Evolutionary conservation across 1,284 basidiomycete genomes (phyloP).

Genomic region (Malassezia furfur): DNA sequence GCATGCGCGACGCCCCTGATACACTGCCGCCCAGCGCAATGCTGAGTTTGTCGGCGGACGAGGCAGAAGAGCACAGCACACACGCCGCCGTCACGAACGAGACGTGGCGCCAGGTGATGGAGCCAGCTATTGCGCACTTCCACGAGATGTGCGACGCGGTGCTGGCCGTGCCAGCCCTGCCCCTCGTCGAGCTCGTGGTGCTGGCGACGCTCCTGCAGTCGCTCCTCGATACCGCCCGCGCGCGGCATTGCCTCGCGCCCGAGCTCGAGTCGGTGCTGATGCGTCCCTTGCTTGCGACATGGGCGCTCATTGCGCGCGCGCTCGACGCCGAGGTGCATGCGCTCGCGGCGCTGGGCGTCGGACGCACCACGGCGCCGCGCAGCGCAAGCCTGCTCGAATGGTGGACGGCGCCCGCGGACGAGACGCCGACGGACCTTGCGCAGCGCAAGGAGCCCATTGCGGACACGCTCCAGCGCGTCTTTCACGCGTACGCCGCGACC

Average conservation of each 20-base stretch:
- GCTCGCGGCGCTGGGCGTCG: slow-evolving; percentile 11
- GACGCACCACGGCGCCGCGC: neutral
- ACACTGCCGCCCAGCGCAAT: slow-evolving; percentile 8
- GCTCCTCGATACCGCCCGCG: slow-evolving; percentile 15
- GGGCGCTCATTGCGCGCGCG: slow-evolving; percentile 27
- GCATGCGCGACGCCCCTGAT: neutral
- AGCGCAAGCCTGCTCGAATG: slow-evolving; percentile 4
- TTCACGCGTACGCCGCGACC: neutral
- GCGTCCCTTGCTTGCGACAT: slow-evolving; percentile 31
- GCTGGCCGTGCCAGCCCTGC: slow-evolving; percentile 9
- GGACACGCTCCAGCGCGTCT: slow-evolving; percentile 3
- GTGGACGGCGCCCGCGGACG: neutral
- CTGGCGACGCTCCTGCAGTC: slow-evolving; percentile 27
- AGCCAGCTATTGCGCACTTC: slow-evolving; percentile 31
- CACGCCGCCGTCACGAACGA: slow-evolving; percentile 30
- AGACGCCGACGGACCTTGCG: slow-evolving; percentile 8
- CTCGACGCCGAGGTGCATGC: slow-evolving; percentile 31
- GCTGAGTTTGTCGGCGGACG: slow-evolving; percentile 11
- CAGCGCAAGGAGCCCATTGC: too few species aligned
- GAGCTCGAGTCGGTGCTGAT: slow-evolving; percentile 28
- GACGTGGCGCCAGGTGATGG: slow-evolving; percentile 42
- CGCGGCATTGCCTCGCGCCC: slow-evolving; percentile 20
- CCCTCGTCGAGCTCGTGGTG: slow-evolving; percentile 24
- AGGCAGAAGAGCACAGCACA: slow-evolving; percentile 14
- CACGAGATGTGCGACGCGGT: slow-evolving; percentile 25